Evolutionary conservation across 2,329 filamentous ascomycete species (phyloP).

Genomic region (Penicillium sp.): DNA sequence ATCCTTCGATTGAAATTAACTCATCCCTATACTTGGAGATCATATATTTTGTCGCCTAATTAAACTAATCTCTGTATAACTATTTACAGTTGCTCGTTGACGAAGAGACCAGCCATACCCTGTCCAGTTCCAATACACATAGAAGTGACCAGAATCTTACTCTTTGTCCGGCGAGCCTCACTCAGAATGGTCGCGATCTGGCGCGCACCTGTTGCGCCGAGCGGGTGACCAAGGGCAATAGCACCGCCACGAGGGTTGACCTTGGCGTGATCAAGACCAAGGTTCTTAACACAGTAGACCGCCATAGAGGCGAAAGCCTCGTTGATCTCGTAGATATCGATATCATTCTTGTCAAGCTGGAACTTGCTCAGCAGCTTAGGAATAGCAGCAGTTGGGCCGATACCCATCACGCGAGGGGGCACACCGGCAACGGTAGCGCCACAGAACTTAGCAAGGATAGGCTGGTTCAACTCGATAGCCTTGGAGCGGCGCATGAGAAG

Average conservation of each 20-base stretch:
- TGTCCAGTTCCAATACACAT: constrained; percentile 76
- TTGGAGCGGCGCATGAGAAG: constrained; percentile 93
- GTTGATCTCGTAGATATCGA: constrained; percentile 91
- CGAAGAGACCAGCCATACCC: constrained; percentile 65
- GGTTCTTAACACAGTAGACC: constrained; percentile 81
- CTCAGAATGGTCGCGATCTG: constrained; percentile 90
- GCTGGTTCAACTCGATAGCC: constrained; percentile 80
- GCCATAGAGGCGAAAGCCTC: constrained; percentile 98
- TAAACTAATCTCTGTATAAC: not conserved
- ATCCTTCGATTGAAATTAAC: not conserved
- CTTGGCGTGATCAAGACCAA: constrained; percentile 60
- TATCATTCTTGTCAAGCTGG: constrained; percentile 73
- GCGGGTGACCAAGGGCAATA: constrained; percentile 86
- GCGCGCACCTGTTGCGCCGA: constrained; percentile 83
- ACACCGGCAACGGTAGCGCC: constrained; percentile 88
- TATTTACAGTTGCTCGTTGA: constrained; percentile 57
- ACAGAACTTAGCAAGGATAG: constrained; percentile 91
- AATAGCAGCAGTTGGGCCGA: constrained; percentile 59
- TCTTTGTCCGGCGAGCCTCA: constrained; percentile 77
- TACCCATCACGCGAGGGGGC: constrained; percentile 93
- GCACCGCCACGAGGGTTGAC: constrained; percentile 95
- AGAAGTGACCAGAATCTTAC: constrained; percentile 86
- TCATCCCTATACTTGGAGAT: not conserved
- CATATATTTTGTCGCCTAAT: not conserved
- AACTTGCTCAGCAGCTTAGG: constrained; percentile 81